phyloP scores from a whole-genome alignment of 2,329 filamentous ascomycete genomes.

The Microdochium trichocladiopsis region DNA sequence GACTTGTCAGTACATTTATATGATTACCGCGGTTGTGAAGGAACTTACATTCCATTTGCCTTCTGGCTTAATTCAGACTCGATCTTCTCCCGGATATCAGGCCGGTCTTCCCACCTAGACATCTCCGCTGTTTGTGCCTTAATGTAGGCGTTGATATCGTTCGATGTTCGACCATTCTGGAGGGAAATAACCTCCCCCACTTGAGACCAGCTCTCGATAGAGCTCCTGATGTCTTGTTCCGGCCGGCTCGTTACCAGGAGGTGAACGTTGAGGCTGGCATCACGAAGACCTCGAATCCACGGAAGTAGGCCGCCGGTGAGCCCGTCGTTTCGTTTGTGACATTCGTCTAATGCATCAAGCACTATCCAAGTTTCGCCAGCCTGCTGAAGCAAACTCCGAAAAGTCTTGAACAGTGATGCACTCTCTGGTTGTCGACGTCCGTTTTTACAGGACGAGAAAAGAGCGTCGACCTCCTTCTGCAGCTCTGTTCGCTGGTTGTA shows the following conservation, averaged over 20 bases:
- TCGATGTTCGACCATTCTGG: constrained; percentile 9
- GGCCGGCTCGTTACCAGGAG: constrained; percentile 14
- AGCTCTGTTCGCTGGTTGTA: constrained; percentile 9
- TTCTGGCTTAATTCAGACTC: constrained; percentile 11
- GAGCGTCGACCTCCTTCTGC: constrained; percentile 11
- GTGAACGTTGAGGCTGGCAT: constrained; percentile 4
- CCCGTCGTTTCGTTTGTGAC: constrained; percentile 3
- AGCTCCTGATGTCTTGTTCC: constrained; percentile 14
- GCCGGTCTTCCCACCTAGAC: constrained; percentile 12
- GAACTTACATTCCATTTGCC: constrained; percentile 20
- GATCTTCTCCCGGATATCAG: constrained; percentile 14
- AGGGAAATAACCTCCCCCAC: constrained; percentile 10
- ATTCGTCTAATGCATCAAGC: constrained; percentile 22
- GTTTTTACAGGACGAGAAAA: constrained; percentile 16
- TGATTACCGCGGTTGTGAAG: not conserved
- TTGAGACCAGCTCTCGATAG: constrained; percentile 6
- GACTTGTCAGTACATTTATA: constrained; percentile 3
- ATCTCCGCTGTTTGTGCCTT: constrained; percentile 7
- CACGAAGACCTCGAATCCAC: constrained; percentile 6
- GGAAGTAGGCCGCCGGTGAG: constrained; percentile 3
- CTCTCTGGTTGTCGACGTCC: constrained; percentile 14
- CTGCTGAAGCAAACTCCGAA: constrained; percentile 14
- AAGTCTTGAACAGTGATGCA: constrained; percentile 11
- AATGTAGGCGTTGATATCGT: constrained; percentile 19
- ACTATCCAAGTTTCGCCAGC: constrained; percentile 14